Percentiles rank a stretch among this genome's conserved stretches.
phyloP scores from a whole-genome alignment of 768 basidiomycete genomes.

The Gyrodon lividus region DNA sequence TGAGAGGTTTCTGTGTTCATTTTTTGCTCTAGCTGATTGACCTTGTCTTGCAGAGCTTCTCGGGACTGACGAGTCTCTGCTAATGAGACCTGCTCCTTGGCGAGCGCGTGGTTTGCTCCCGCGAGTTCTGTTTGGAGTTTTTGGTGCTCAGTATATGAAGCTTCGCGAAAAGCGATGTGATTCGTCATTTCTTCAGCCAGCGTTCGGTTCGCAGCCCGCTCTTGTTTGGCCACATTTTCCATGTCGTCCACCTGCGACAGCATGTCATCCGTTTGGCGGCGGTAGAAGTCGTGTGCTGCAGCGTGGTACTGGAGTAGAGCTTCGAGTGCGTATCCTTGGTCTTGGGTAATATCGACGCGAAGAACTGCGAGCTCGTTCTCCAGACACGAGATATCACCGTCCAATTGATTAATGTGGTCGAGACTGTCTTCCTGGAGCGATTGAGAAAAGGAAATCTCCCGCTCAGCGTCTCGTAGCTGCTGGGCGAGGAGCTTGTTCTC shows the following conservation, averaged over 20 bases:
- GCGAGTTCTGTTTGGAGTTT: slow-evolving; percentile 38
- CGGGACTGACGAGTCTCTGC: slow-evolving; percentile 17
- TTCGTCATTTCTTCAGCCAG: slow-evolving; percentile 39
- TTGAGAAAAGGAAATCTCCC: slow-evolving; percentile 15
- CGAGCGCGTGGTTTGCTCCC: slow-evolving; percentile 17
- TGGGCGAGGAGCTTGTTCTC: slow-evolving; percentile 44
- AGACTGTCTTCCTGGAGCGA: slow-evolving; percentile 8
- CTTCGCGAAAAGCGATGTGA: slow-evolving; percentile 41
- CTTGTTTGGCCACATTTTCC: slow-evolving; percentile 12
- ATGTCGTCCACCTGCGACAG: slow-evolving; percentile 11
- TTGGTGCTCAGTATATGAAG: slow-evolving; percentile 42
- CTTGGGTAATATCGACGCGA: slow-evolving; percentile 17
- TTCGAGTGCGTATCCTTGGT: slow-evolving; percentile 8
- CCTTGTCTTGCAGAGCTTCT: slow-evolving; percentile 27
- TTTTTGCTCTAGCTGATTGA: slow-evolving; percentile 26
- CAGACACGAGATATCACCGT: slow-evolving; percentile 7
- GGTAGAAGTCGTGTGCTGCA: slow-evolving; percentile 38
- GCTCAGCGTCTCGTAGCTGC: slow-evolving; percentile 17
- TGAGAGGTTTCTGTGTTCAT: slow-evolving; percentile 32
- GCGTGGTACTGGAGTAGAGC: slow-evolving; percentile 15
- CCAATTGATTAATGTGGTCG: neutral
- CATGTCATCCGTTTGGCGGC: slow-evolving; percentile 35
- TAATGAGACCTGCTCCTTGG: slow-evolving; percentile 21
- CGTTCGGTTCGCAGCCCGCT: slow-evolving; percentile 15
- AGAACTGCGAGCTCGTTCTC: slow-evolving; percentile 19